A percentile compares a stretch with the other conserved stretches of the same genome.
Evolutionary conservation across 345 rosid species (phyloP).

Genomic region (Salix exigua): DNA sequence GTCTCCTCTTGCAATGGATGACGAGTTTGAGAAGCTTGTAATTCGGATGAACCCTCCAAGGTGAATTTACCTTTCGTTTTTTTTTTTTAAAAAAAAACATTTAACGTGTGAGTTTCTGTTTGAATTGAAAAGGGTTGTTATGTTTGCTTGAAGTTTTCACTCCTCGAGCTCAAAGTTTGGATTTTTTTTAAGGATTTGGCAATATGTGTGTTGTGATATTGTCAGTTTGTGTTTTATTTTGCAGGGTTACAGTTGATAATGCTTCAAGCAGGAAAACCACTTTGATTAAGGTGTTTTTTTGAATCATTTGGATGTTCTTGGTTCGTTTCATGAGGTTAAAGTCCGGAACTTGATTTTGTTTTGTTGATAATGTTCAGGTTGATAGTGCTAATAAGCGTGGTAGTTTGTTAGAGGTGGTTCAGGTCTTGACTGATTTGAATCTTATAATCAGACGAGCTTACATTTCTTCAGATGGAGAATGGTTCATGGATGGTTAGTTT

Average conservation of each 20-base stretch:
- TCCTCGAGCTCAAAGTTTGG: constrained; percentile 12
- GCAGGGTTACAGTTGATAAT: constrained; percentile 75
- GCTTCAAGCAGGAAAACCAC: constrained; percentile 54
- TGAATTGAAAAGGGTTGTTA: constrained; percentile 13
- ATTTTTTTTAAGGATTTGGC: constrained; percentile 14
- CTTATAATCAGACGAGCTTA: constrained; percentile 69
- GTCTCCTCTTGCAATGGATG: constrained; percentile 47
- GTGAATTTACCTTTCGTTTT: constrained; percentile 21
- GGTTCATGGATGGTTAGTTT: constrained; percentile 85
- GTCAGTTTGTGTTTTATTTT: constrained; percentile 20
- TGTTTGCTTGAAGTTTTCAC: constrained; percentile 6
- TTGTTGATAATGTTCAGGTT: constrained; percentile 38
- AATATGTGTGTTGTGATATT: constrained; percentile 3
- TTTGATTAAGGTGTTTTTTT: constrained; percentile 51
- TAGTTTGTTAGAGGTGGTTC: constrained; percentile 76
- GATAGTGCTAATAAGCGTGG: constrained; percentile 79
- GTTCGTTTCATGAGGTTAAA: background rate
- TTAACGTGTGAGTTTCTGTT: constrained; percentile 1
- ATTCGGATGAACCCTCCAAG: constrained; percentile 81
- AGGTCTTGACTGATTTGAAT: constrained; percentile 73
- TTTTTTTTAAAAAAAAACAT: background rate
- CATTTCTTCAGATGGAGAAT: constrained; percentile 80
- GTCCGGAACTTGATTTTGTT: background rate
- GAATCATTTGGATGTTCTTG: constrained; percentile 11
- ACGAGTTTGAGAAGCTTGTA: constrained; percentile 71